Evolutionary conservation across 2,329 filamentous ascomycete genomes (phyloP), one percentile per base, ranked within the genome.

Genomic region (Lachnellula arida): DNA sequence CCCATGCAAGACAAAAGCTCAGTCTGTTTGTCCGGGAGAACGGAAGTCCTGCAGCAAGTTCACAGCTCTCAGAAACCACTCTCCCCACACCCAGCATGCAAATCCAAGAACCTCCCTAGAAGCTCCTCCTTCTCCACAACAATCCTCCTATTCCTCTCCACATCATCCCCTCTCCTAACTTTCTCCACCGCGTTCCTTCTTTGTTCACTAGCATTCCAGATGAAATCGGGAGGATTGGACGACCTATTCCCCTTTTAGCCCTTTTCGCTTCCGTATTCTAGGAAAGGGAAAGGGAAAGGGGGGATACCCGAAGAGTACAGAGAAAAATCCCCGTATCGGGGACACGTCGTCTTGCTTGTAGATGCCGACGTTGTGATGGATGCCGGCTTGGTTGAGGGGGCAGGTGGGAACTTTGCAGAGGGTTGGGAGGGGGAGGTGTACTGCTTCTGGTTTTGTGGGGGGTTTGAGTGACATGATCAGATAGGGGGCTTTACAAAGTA

Each of bases 141-240:
- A 15, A 57, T 43, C 39, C n/a, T 49, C 32, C 42, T 40, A 49
- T 60, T 60, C 37, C 25, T 22, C 12, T 57, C 53, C 14, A 57
- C 55, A 39, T 57, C 42, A 42, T 53, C 52, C 2, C 51, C 57
- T n/a, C 35, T 53, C 25, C 34, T 32, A 22, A 60, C 46, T 28
- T 47, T 51, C 37, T 48, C 52, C 49, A 57, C 34, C 1, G 55
- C 52, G 25, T 48, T 47, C 28, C 51, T 23, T 23, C 55, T 22
- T 15, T 39, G 34, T 28, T 44, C 39, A 34, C 52, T 47, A 12
- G 58, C 55, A 37, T 49, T 12, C 58, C 58, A 60, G 5, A 60
- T 53, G 17, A 55, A 60, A 48, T 53, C 46, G 2, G 51, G 54
- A 34, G 54, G 51, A 23, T 57, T 57, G 2, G 52, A 55, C 19